Evolutionary conservation across 352 stramenopile species (phyloP).

Genomic region (Phytophthora podocarpi): DNA sequence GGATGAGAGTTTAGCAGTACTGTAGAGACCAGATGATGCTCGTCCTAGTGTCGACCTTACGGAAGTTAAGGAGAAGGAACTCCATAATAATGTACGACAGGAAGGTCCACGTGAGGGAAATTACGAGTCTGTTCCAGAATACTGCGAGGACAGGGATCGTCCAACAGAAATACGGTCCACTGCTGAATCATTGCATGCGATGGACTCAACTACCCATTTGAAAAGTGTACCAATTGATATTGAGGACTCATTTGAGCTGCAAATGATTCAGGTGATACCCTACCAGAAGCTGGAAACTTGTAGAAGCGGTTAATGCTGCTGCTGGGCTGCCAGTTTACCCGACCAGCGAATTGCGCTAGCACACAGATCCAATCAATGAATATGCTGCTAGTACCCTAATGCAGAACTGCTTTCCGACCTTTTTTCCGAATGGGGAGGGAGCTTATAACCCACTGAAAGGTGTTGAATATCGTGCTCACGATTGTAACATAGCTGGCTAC

Average conservation of each 20-base stretch:
- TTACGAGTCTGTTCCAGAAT: too few relatives aligned
- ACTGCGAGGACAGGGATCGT: too few relatives aligned
- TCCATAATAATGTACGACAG: background rate
- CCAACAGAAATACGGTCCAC: too few relatives aligned
- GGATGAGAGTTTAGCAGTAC: background rate
- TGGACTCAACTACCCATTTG: background rate
- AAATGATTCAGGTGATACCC: background rate
- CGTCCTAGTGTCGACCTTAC: constrained; percentile 4
- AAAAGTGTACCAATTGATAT: background rate
- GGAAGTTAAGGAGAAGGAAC: constrained; percentile 1
- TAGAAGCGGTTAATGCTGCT: background rate
- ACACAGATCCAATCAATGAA: too few relatives aligned
- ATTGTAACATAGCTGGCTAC: too few relatives aligned
- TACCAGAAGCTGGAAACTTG: background rate
- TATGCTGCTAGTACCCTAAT: too few relatives aligned
- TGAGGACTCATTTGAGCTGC: background rate
- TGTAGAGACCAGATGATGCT: background rate
- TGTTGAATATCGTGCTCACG: too few relatives aligned
- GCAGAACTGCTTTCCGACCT: too few relatives aligned
- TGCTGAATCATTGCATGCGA: too few relatives aligned
- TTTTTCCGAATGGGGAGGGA: too few relatives aligned
- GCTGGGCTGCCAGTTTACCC: background rate
- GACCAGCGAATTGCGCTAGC: too few relatives aligned
- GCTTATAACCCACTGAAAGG: too few relatives aligned
- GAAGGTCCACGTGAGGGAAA: background rate